Evolutionary conservation across 2,329 filamentous ascomycete species (phyloP).

Genomic region (Stylonectria norvegica): DNA sequence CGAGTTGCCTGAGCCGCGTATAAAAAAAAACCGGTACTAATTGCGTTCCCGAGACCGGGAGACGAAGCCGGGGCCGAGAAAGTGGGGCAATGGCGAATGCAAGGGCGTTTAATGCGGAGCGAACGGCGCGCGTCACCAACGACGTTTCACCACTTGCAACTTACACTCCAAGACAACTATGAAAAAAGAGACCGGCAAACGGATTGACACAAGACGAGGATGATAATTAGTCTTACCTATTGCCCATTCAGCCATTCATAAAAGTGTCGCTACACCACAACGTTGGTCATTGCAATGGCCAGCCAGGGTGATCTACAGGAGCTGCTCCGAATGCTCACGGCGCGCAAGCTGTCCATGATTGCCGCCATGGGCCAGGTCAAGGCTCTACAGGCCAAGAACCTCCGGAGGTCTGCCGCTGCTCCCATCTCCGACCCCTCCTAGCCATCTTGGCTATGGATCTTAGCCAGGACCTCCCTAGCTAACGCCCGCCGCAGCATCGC

Average conservation of each 20-base stretch:
- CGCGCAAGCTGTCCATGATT: constrained; percentile 57
- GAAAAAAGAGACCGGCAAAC: no score
- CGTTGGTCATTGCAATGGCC: constrained; percentile 46
- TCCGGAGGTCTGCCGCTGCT: constrained; percentile 47
- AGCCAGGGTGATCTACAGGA: constrained; percentile 59
- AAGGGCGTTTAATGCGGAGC: no score
- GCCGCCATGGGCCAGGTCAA: constrained; percentile 58
- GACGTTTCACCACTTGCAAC: constrained; percentile 9
- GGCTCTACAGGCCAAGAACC: constrained; percentile 51
- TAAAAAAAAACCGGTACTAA: no score
- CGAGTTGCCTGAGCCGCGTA: no score
- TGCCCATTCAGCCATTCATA: neutral
- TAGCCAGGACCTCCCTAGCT: constrained; percentile 2
- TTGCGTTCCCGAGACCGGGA: no score
- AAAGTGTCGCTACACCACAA: no score
- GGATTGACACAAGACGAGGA: no score
- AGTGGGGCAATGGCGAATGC: constrained; percentile 11
- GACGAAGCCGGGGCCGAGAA: constrained; percentile 8
- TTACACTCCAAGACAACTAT: constrained; percentile 19
- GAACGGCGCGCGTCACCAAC: no score
- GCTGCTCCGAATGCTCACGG: constrained; percentile 57
- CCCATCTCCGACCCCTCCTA: neutral
- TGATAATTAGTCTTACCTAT: no score
- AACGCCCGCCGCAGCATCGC: constrained; percentile 41
- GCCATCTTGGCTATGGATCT: neutral